phyloP scores from a whole-genome alignment of 1,284 basidiomycete species.

The Apiotrichum gracile region DNA sequence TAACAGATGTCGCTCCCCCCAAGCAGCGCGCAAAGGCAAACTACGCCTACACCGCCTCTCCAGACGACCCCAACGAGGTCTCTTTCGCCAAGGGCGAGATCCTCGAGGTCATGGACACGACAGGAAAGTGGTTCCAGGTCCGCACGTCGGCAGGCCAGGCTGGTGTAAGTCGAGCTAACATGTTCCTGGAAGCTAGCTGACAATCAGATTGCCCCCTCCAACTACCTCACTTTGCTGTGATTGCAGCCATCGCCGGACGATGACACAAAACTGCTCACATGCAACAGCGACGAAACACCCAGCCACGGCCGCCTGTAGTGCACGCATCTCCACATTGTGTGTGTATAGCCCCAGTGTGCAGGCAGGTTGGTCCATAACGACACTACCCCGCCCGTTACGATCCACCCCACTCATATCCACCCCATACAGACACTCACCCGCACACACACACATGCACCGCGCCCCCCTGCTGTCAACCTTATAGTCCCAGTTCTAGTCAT shows the following conservation, averaged over 20 bases:
- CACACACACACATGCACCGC: neutral
- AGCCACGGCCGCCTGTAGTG: too few species aligned
- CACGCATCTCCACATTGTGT: too few species aligned
- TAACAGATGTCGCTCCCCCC: neutral
- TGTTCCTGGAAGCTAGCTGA: neutral
- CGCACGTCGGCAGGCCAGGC: slow-evolving; percentile 70
- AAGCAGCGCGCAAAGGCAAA: slow-evolving; percentile 34
- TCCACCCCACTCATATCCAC: too few species aligned
- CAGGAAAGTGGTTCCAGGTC: slow-evolving; percentile 95
- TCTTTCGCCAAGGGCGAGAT: slow-evolving; percentile 90
- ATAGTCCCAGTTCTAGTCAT: neutral
- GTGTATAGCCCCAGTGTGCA: too few species aligned
- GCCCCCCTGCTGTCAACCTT: neutral
- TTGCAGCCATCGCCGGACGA: neutral
- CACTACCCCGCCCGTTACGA: too few species aligned
- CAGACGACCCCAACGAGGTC: slow-evolving; percentile 94
- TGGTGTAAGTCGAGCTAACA: slow-evolving; percentile 53
- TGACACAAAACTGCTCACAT: too few species aligned
- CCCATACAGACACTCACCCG: neutral
- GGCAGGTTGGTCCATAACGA: too few species aligned
- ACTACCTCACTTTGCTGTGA: slow-evolving; percentile 36
- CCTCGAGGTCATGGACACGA: slow-evolving; percentile 86
- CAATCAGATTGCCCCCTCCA: slow-evolving; percentile 41
- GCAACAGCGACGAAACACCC: too few species aligned
- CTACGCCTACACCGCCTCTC: slow-evolving; percentile 71